Conservation (phyloP, 805 yeast genomes). For the Tetrapisispora arboricola region DNA sequence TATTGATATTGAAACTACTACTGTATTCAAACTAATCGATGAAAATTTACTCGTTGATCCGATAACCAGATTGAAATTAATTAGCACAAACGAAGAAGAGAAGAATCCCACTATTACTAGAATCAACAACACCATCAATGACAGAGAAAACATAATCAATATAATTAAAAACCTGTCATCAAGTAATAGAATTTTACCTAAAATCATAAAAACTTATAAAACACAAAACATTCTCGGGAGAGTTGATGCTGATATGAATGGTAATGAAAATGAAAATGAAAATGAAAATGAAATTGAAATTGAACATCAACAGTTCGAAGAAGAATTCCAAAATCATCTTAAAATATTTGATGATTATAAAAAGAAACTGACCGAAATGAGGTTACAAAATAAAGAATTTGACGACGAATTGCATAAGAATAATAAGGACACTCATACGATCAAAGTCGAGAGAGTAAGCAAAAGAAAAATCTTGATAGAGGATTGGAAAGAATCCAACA, state of each 20-base stretch:
- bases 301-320: too few species aligned
- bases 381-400: slow-evolving; percentile 30
- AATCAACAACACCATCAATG: slow-evolving; percentile 28
- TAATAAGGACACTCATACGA: not conserved
- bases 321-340: slow-evolving; percentile 35
- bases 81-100: slow-evolving; percentile 4
- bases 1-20: slow-evolving; percentile 48
- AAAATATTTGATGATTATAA: slow-evolving; percentile 42
- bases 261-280: not conserved
- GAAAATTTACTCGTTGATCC: slow-evolving; percentile 28
- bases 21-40: slow-evolving; percentile 40
- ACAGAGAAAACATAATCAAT: slow-evolving; percentile 25
- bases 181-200: slow-evolving; percentile 42
- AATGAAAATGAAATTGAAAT: slow-evolving; percentile 12
- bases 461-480: slow-evolving; percentile 17
- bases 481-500: slow-evolving; percentile 17
- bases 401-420: slow-evolving; percentile 34
- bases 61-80: not conserved
- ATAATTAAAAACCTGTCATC: slow-evolving; percentile 36
- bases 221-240: too few species aligned
- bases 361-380: slow-evolving; percentile 35
- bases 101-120: slow-evolving; percentile 28
- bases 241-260: not conserved
- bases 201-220: slow-evolving; percentile 40
- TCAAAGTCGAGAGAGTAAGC: slow-evolving; percentile 7